Base-by-base conservation (phyloP, 768 basidiomycete species). In the Hortiboletus flavorubellus region DNA sequence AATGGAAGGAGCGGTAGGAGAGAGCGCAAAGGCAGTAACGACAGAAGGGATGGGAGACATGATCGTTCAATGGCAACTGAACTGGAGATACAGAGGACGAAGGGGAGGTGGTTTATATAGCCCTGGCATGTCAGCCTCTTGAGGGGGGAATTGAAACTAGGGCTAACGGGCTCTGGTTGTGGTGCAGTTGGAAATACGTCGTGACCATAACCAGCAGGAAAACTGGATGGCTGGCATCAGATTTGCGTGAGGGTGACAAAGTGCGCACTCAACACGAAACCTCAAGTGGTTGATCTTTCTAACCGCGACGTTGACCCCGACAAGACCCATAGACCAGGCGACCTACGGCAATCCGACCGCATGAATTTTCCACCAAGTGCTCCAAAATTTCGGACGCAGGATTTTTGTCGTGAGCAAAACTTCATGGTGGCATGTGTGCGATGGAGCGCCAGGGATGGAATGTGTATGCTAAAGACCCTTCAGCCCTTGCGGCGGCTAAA, bases 41-140 rank as follows among this genome's bases (percentile, higher is more conserved):
- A 57, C 47, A 59, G 57, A 45, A 0, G 59, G 54, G 4, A 65
- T 52, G 3, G 64, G 59, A 43, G 61, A 59, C 64, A 65, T 64
- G 53, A 55, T 47, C 0, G 30, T 44, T 56, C 46, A 31, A 55
- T 38, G 10, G 46, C 7, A 45, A 44, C 31, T 11, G 49, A 44
- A 45, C 47, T 55, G 43, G 16, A 26, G n/a, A 31, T 2, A 31
- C 26, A 38, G 45, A 15, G 30, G 18, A 26, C 21, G 30, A n/a
- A 29, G 4, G 44, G 16, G 31, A n/a, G 46, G 29, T 11, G 1
- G 14, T 37, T 51, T 59, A 56, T 64, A 61, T 52, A 51, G 6
- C 14, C 7, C 39, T 18, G 7, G 37, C 15, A 48, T 54, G 58
- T 53, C 16, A 66, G 58, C 64, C 55, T 50, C 54, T 34, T 11